Evolutionary conservation across 2,329 filamentous ascomycete species (phyloP), one percentile per base, ranked within the genome.

Genomic region (Cordyceps javanica): DNA sequence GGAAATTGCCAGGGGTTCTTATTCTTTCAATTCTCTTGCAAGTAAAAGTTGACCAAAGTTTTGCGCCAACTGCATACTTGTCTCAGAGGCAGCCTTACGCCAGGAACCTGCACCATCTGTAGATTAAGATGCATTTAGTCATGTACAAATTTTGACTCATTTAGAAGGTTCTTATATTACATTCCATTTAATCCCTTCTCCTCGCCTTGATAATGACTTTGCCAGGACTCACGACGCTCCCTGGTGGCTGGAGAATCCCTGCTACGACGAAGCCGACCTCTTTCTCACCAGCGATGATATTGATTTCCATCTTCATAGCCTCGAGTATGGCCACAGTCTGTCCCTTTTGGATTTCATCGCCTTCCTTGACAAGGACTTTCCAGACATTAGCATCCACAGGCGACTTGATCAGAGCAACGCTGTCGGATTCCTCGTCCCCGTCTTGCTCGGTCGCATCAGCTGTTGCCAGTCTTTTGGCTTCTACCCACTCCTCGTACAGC

Each of bases 261-360:
- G 25, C 7, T 11, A 54, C 51, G 16, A 54, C 38, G 23, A 30
- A 32, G 13, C 51, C 51, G 3, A 26, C 38, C n/a, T 41, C 36
- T 21, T 21, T 32, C 10, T 41, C 38, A 2, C 36, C 23, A 19
- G 28, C 49, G 7, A 16, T 23, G 70, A 79, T 73, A 10, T 71
- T 70, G 57, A 82, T 79, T 61, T 82, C 81, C 70, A 82, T 75
- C 66, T 83, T 82, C 80, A 82, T 82, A 1, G 80, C 79, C 59
- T 83, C 80, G 4, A 82, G 67, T 3, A 82, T 75, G 1, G 73
- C 68, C 1, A 77, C 71, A 0, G 73, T 65, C 28, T 80, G 72
- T 8, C 74, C 74, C 8, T 72, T 67, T 16, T 73, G 67, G 3
- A 82, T 48, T 3, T 62, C 55, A 14, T 79, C 70, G 0, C 77